These are phyloP conservation scores for Podospora anserina DNA, from an alignment of 495 filamentous ascomycete species.

Conservation along the genomic window DNA sequence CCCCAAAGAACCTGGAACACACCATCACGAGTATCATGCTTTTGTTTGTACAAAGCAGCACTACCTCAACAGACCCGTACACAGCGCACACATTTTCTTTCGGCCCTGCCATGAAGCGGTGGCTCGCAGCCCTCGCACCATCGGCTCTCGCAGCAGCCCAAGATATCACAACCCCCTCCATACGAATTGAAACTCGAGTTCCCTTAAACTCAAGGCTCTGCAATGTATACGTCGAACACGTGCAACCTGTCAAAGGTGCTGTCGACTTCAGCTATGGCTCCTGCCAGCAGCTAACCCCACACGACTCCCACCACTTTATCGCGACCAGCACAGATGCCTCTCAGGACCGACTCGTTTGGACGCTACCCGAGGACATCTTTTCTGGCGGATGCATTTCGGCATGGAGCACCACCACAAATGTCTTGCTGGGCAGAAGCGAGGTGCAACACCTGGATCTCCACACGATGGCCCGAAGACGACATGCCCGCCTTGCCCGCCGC, in stretches of 20 bases:
- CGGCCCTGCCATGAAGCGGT: conserved; percentile 10
- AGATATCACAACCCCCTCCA: conserved; percentile 19
- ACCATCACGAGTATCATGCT: not conserved
- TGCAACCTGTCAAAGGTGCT: conserved; percentile 19
- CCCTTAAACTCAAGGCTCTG: conserved; percentile 40
- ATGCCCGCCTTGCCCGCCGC: not conserved
- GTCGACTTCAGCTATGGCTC: conserved; percentile 42
- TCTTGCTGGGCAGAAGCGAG: conserved; percentile 44
- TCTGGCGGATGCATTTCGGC: conserved; percentile 52
- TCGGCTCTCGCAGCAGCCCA: not conserved
- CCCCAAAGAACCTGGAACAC: not conserved
- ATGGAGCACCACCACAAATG: conserved; percentile 36
- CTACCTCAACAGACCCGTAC: not conserved
- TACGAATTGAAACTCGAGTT: conserved; percentile 34
- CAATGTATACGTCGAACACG: conserved; percentile 42
- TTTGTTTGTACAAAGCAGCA: not conserved
- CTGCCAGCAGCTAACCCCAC: conserved; percentile 25
- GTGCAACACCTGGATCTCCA: conserved; percentile 28
- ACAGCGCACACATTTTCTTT: not conserved
- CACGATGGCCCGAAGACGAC: conserved; percentile 7
- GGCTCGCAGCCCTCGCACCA: not conserved
- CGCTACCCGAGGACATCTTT: conserved; percentile 43
- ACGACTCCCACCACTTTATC: conserved; percentile 33
- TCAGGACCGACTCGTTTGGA: conserved; percentile 49
- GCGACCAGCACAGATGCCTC: conserved; percentile 14